Evolutionary conservation across 345 rosid genomes (phyloP).

Genomic region (Gossypium longicalyx): DNA sequence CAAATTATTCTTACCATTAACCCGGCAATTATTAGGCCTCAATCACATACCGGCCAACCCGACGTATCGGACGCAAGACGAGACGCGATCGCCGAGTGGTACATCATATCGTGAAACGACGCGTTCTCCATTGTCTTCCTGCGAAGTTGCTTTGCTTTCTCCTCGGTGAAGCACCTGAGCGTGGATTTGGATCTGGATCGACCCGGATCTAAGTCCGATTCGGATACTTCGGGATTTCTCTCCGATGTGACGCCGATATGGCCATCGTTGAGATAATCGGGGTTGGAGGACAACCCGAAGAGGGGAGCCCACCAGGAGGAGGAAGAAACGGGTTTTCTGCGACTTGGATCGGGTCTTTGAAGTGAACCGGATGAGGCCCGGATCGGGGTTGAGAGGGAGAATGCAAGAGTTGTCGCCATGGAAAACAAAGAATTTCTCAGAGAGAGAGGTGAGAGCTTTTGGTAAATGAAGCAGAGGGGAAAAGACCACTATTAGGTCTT

Average conservation of each 20-base stretch:
- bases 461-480: neutral
- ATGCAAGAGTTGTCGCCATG: conserved; percentile 49
- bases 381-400: conserved; percentile 37
- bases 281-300: conserved; percentile 59
- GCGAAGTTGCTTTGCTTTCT: conserved; percentile 62
- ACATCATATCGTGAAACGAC: conserved; percentile 66
- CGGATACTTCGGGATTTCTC: conserved; percentile 5
- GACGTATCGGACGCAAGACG: conserved; percentile 59
- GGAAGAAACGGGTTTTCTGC: conserved; percentile 22
- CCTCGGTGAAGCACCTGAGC: conserved; percentile 55
- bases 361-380: conserved; percentile 34
- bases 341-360: conserved; percentile 24
- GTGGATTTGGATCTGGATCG: conserved; percentile 28
- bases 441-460: neutral
- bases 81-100: conserved; percentile 76
- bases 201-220: conserved; percentile 20
- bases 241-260: conserved; percentile 5
- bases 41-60: conserved; percentile 22
- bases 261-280: conserved; percentile 47
- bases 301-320: conserved; percentile 63
- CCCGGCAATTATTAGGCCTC: neutral
- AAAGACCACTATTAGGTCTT: neutral
- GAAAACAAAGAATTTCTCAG: neutral
- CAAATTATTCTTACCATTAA: neutral
- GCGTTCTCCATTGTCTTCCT: conserved; percentile 42